Conservation (phyloP, 2,329 filamentous ascomycete genomes). For the Xylaria sp. region DNA sequence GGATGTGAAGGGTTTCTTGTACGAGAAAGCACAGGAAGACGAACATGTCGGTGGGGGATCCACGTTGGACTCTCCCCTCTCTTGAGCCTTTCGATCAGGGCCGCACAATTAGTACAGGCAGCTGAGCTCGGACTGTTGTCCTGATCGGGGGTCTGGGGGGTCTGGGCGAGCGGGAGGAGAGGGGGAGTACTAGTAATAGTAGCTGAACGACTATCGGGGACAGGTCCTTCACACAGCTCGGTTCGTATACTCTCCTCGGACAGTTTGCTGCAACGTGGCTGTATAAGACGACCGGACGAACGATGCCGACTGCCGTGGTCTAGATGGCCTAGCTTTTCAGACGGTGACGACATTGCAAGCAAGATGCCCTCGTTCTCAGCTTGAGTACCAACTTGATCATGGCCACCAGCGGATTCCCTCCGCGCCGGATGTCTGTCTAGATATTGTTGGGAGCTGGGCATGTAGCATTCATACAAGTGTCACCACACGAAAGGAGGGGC, state of each 20-base stretch:
- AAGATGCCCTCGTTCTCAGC: constrained; percentile 7
- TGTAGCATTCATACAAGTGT: constrained; percentile 47
- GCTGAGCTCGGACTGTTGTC: constrained; percentile 37
- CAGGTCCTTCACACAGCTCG: constrained; percentile 69
- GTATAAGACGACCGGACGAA: constrained; percentile 29
- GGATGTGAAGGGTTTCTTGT: not conserved
- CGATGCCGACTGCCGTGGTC: not conserved
- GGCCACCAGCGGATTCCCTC: constrained; percentile 46
- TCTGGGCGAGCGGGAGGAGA: constrained; percentile 32
- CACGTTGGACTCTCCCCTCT: constrained; percentile 80
- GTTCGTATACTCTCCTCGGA: constrained; percentile 72
- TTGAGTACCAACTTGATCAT: constrained; percentile 3
- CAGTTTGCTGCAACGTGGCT: constrained; percentile 50
- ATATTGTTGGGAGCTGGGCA: constrained; percentile 70
- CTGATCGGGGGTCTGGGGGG: constrained; percentile 49
- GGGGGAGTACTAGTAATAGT: constrained; percentile 47
- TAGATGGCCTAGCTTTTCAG: constrained; percentile 27
- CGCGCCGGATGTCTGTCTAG: constrained; percentile 51
- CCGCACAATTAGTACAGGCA: constrained; percentile 72
- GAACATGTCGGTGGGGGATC: constrained; percentile 72
- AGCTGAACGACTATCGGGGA: constrained; percentile 58
- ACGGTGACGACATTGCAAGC: constrained; percentile 44
- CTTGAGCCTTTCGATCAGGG: constrained; percentile 88
- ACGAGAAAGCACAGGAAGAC: constrained; percentile 40
- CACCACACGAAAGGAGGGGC: constrained; percentile 8